Evolutionary conservation across 768 basidiomycete species (phyloP).

Genomic region (Hysterangium stoloniferum): DNA sequence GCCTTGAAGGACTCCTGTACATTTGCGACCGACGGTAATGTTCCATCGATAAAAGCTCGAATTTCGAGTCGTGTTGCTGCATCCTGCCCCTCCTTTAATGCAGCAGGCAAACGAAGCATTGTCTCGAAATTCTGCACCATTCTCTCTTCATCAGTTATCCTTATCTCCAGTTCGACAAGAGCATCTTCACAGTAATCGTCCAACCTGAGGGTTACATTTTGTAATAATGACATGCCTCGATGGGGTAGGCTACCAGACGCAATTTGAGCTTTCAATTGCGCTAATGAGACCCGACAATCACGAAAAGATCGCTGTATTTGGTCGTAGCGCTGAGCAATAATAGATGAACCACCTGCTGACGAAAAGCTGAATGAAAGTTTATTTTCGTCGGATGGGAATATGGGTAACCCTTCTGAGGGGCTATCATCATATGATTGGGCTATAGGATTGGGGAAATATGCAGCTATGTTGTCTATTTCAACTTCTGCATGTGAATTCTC

Average conservation of each 20-base stretch:
- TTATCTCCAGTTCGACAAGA: constrained; percentile 77
- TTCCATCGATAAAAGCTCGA: constrained; percentile 48
- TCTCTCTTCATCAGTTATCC: constrained; percentile 62
- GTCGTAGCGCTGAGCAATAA: constrained; percentile 54
- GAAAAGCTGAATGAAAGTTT: no score
- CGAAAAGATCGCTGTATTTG: constrained; percentile 54
- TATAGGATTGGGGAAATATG: no score
- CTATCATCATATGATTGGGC: no score
- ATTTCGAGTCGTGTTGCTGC: constrained; percentile 40
- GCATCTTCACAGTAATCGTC: constrained; percentile 73
- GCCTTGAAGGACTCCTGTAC: constrained; percentile 40
- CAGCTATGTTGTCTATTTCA: no score
- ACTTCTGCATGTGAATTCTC: no score
- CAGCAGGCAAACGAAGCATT: constrained; percentile 52
- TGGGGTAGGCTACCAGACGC: constrained; percentile 9
- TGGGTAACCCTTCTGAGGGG: no score
- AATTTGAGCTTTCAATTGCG: constrained; percentile 38
- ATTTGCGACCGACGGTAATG: constrained; percentile 38
- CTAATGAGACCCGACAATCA: constrained; percentile 62
- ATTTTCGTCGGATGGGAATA: no score
- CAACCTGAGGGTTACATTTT: constrained; percentile 50
- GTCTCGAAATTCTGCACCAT: constrained; percentile 60
- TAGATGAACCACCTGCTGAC: no score
- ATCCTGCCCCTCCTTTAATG: constrained; percentile 23
- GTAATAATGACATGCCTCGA: constrained; percentile 28